A percentile compares a stretch with the other conserved stretches of the same genome.
Evolutionary conservation across 192 early-diverging fungal genomes (phyloP).

Genomic region (Phlyctochytrium planicorne): DNA sequence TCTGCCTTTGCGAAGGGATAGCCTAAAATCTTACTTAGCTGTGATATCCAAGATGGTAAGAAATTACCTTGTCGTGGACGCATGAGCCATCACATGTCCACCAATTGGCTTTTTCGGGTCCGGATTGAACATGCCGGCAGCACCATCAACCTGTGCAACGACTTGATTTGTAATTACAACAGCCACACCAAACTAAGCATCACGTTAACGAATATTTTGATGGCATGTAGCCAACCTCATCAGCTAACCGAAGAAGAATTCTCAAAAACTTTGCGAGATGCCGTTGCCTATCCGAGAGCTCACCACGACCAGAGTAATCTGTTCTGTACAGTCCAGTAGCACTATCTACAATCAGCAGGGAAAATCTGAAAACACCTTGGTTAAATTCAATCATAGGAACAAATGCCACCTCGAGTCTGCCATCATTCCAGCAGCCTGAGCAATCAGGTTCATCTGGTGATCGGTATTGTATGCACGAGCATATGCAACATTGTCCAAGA

Average conservation of each 20-base stretch:
- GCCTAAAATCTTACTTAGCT: slow-evolving; percentile 39
- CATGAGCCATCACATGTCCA: slow-evolving; percentile 96
- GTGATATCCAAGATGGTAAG: slow-evolving; percentile 2
- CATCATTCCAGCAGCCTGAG: slow-evolving; percentile 91
- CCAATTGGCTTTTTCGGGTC: slow-evolving; percentile 97
- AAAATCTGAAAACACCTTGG: slow-evolving; percentile 56
- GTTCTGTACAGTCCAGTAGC: slow-evolving; percentile 92
- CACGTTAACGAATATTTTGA: background rate
- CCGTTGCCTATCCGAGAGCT: slow-evolving; percentile 92
- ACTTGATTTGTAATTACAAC: slow-evolving; percentile 99
- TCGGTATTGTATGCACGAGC: slow-evolving; percentile 96
- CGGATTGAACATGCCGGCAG: slow-evolving; percentile 76
- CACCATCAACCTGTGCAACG: slow-evolving; percentile 89
- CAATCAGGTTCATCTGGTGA: slow-evolving; percentile 83
- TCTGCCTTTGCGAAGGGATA: slow-evolving; percentile 89
- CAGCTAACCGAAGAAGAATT: slow-evolving; percentile 80
- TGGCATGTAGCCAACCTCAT: slow-evolving; percentile 63
- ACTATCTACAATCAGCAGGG: slow-evolving; percentile 88
- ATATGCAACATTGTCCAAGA: slow-evolving; percentile 90
- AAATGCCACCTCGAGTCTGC: slow-evolving; percentile 60
- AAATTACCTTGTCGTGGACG: slow-evolving; percentile 88
- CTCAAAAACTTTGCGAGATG: slow-evolving; percentile 90
- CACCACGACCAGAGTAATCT: slow-evolving; percentile 94
- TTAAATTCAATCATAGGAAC: slow-evolving; percentile 9
- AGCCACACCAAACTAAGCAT: slow-evolving; percentile 83